A percentile compares a stretch with the other conserved stretches of the same genome.
phyloP scores from a whole-genome alignment of 257 asterid genomes.

The Solanum chilense region DNA sequence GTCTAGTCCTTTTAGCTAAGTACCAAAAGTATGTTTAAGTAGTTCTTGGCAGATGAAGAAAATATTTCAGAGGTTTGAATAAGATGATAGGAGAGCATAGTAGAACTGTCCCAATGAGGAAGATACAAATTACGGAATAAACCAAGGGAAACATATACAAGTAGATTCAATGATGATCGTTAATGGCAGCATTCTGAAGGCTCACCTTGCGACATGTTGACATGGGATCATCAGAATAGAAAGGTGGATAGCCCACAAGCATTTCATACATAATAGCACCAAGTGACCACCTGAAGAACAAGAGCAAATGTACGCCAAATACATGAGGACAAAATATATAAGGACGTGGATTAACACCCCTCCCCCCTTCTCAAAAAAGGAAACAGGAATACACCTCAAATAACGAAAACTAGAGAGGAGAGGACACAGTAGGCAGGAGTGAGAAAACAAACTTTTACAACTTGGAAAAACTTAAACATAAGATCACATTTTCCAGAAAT shows the following conservation, averaged over 20 bases:
- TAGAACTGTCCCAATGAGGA: neutral
- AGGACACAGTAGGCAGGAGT: neutral
- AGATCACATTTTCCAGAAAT: neutral
- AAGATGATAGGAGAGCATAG: neutral
- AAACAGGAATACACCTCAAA: neutral
- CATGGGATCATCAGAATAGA: slow-evolving; percentile 98
- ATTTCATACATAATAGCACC: slow-evolving; percentile 99
- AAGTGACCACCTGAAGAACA: slow-evolving; percentile 89
- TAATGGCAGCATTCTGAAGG: neutral
- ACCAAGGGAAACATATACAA: neutral
- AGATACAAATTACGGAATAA: neutral
- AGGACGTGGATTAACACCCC: neutral
- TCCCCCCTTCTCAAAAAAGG: neutral
- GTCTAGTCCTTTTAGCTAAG: neutral
- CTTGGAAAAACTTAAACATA: neutral
- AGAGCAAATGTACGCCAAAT: neutral
- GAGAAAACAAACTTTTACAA: neutral
- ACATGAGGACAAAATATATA: neutral
- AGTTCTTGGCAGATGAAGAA: neutral
- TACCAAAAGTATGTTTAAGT: neutral
- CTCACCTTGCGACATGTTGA: slow-evolving; percentile 96
- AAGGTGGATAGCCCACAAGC: slow-evolving; percentile 99
- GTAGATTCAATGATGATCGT: neutral
- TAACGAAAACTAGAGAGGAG: neutral
- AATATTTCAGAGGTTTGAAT: neutral